Conservation (phyloP, 2,329 filamentous ascomycete genomes). For the Neofusicoccum sp. region DNA sequence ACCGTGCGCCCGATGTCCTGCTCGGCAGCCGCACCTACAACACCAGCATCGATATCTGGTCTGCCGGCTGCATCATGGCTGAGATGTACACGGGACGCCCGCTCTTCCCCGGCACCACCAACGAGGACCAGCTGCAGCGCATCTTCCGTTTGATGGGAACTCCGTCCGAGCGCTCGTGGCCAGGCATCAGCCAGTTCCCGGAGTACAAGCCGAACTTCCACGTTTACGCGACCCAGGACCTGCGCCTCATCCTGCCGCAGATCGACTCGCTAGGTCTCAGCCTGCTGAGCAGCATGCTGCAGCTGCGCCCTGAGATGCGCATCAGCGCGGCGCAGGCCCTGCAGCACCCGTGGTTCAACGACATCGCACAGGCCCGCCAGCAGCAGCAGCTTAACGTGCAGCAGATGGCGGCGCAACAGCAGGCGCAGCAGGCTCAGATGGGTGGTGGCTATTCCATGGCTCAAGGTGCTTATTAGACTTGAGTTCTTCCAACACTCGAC, state of each 20-base stretch:
- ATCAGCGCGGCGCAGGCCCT: conserved; percentile 85
- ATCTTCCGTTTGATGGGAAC: conserved; percentile 99
- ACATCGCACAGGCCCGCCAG: conserved; percentile 45
- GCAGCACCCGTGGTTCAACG: conserved; percentile 88
- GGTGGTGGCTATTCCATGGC: conserved; percentile 35
- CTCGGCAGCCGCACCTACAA: conserved; percentile 95
- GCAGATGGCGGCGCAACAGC: conserved; percentile 33
- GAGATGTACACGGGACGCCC: conserved; percentile 98
- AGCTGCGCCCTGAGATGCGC: conserved; percentile 85
- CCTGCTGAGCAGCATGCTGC: conserved; percentile 84
- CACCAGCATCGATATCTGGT: conserved; percentile 99
- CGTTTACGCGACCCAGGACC: conserved; percentile 88
- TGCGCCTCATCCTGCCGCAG: conserved; percentile 81
- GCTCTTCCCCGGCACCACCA: conserved; percentile 94
- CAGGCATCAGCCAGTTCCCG: conserved; percentile 90
- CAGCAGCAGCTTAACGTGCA: conserved; percentile 37
- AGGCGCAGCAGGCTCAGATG: conserved; percentile 39
- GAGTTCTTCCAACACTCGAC: background rate
- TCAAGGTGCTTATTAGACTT: conserved; percentile 37
- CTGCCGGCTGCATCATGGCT: conserved; percentile 98
- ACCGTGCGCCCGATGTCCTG: conserved; percentile 92
- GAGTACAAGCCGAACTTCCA: conserved; percentile 97
- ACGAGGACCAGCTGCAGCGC: conserved; percentile 94
- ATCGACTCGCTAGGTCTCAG: conserved; percentile 87
- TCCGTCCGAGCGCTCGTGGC: conserved; percentile 92